Conservation (phyloP, 768 basidiomycete species). For the Suillus tomentosus region DNA sequence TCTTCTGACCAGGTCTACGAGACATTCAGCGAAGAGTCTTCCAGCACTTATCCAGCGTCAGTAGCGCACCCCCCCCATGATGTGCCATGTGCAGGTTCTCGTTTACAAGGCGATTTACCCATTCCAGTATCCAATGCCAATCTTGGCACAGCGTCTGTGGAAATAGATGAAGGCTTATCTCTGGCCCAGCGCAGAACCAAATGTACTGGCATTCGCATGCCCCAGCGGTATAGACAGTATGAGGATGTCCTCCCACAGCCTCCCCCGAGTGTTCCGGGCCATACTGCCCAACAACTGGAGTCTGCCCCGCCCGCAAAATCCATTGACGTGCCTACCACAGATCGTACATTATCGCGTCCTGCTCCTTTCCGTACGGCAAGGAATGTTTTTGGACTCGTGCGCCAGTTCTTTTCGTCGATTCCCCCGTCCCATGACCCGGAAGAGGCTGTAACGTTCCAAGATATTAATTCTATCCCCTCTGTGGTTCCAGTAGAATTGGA, state of each 20-base stretch:
- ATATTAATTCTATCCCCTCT: conserved; percentile 14
- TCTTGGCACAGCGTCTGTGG: too few relatives aligned
- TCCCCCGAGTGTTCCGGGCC: neutral
- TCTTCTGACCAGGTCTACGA: too few relatives aligned
- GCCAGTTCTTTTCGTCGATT: neutral
- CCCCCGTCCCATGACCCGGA: conserved; percentile 13
- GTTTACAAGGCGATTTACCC: rapidly evolving
- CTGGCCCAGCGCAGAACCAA: neutral
- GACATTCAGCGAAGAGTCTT: too few relatives aligned
- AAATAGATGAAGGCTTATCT: neutral
- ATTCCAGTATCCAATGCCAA: neutral
- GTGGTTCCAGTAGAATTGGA: neutral
- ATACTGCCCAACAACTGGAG: too few relatives aligned
- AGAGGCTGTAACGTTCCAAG: neutral
- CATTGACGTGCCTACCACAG: rapidly evolving
- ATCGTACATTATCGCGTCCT: neutral
- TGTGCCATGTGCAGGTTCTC: neutral
- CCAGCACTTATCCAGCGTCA: too few relatives aligned
- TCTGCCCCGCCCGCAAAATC: neutral
- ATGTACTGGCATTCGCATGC: neutral
- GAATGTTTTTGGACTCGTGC: conserved; percentile 10
- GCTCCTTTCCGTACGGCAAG: neutral
- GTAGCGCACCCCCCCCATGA: too few relatives aligned
- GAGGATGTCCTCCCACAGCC: conserved; percentile 4
- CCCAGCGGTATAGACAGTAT: neutral